These are phyloP conservation scores for Zizania latifolia DNA, from an alignment of 176 grass and related monocot species.

Conservation along the genomic window DNA sequence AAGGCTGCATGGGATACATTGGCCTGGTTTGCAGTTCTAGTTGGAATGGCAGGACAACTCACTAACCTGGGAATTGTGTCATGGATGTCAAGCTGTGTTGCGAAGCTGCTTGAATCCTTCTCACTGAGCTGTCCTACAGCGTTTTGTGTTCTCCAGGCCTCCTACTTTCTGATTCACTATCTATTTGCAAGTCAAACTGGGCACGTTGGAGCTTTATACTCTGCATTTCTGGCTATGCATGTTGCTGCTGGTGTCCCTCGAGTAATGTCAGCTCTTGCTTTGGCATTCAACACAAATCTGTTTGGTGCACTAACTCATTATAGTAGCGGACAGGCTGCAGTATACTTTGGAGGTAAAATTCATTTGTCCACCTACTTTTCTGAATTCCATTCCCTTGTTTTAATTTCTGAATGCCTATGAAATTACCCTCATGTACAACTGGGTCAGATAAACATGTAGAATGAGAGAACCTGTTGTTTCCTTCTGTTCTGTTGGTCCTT, in stretches of 20 bases:
- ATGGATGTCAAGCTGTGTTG: constrained; percentile 77
- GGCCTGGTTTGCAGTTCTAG: constrained; percentile 78
- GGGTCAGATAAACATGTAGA: neutral
- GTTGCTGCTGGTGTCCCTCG: constrained; percentile 65
- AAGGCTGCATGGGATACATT: constrained; percentile 90
- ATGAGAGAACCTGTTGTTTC: neutral
- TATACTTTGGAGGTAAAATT: constrained; percentile 94
- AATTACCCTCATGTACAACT: neutral
- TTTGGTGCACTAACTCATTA: constrained; percentile 81
- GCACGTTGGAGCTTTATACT: constrained; percentile 81
- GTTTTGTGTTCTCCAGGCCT: constrained; percentile 63
- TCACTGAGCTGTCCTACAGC: constrained; percentile 69
- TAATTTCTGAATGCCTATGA: neutral
- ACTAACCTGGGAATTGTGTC: constrained; percentile 77
- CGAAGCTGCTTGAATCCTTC: constrained; percentile 58
- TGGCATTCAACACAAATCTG: constrained; percentile 80
- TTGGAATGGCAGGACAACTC: constrained; percentile 80
- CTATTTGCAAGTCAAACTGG: constrained; percentile 87
- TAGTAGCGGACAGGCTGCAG: constrained; percentile 79
- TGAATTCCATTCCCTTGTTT: neutral
- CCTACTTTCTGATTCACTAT: constrained; percentile 83
- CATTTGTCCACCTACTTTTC: neutral
- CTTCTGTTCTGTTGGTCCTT: neutral
- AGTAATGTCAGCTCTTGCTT: constrained; percentile 55
- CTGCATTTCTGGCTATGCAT: constrained; percentile 84